Base-by-base conservation (phyloP, 129 eudicot species). In the Cynara cardunculus region DNA sequence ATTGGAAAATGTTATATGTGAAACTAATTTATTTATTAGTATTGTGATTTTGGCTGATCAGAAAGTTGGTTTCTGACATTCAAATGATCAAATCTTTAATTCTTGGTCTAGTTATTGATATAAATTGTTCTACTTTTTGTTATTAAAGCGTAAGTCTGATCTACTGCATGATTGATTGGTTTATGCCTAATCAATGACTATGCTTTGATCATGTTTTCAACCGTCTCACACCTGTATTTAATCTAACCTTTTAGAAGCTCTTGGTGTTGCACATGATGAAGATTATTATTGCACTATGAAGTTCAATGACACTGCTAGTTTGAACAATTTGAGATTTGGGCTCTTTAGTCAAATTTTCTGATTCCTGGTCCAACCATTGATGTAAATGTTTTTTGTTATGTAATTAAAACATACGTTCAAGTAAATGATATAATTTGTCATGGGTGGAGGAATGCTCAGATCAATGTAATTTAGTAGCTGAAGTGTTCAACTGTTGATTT, bases 401-500 rank as follows among this genome's bases (percentile, higher is more conserved):
- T 46, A 6, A 44, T 26, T 25, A 25, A 73, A 73, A 25, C 65
- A 46, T 73, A 44, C 25, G 37, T 11, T 44, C 14, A 44, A 41
- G 53, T 19, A 12, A 18, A 25, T 74, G 44, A 28, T 76, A 41
- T 28, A 70, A 31, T 30, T 18, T 8, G 22, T 61, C 12, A 0
- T 7, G 34, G 28, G 30, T 56, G 69, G 79, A n/a, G n/a, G 49
- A 75, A 59, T 59, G 30, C 3, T 11, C 44, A 31, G 53, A 21
- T 25, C 6, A 39, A 5, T 4, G 71, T 61, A n/a, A 27, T 53
- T 8, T 53, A n/a, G 80, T 13, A 59, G 39, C 67, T 74, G 66
- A 74, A 74, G 25, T 44, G 12, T 74, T 26, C 79, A 28, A 46
- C 53, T 69, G 53, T 46, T 69, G 82, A 78, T 69, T 65, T 69